Conservation (phyloP, 352 stramenopile genomes). For the Pythium sp. region DNA sequence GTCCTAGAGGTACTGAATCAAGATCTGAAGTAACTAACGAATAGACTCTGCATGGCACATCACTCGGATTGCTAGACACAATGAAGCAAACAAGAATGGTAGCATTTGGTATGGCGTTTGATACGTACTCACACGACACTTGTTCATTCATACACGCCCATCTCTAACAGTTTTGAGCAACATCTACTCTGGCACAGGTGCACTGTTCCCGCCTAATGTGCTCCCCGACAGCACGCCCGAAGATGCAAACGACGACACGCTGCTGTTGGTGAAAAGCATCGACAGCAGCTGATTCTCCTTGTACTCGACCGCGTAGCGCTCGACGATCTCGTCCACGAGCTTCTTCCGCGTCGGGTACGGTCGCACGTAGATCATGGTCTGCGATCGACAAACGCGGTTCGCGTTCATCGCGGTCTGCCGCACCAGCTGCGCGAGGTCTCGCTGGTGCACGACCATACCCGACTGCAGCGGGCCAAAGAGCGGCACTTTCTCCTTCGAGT, state of each 20-base stretch:
- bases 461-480: slow-evolving; percentile 79
- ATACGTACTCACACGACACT: background rate
- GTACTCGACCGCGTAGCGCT: slow-evolving; percentile 83
- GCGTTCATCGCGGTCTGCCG: slow-evolving; percentile 88
- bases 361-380: slow-evolving; percentile 82
- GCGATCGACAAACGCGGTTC: slow-evolving; percentile 79
- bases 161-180: background rate
- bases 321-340: slow-evolving; percentile 85
- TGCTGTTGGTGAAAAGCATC: slow-evolving; percentile 61
- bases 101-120: background rate
- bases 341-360: slow-evolving; percentile 87
- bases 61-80: background rate
- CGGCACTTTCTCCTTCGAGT: slow-evolving; percentile 80
- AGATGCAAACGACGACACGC: background rate
- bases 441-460: slow-evolving; percentile 78
- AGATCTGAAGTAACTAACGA: background rate
- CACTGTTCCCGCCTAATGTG: background rate
- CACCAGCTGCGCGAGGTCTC: slow-evolving; percentile 66
- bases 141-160: background rate
- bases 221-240: background rate
- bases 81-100: background rate
- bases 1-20: slow-evolving; percentile 3
- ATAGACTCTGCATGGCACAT: background rate
- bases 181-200: background rate
- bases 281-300: slow-evolving; percentile 81